Base-by-base conservation (phyloP, 192 early-diverging fungal species). In the Umbelopsis sp. region DNA sequence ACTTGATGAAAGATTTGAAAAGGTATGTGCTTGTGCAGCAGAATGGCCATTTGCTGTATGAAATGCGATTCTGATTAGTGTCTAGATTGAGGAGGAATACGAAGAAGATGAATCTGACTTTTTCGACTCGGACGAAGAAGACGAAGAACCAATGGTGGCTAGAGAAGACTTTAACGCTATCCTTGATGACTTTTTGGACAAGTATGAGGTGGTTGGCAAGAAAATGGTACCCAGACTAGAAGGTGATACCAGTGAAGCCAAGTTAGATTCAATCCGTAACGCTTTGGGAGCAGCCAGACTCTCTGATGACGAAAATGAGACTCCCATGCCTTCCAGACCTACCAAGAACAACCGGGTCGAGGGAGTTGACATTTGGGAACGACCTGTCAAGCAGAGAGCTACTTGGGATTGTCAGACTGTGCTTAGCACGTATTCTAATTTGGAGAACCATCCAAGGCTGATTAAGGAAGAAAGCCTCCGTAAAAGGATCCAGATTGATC, bases 351-450 rank as follows among this genome's bases (percentile, higher is more conserved):
- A 72, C 10, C 72, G 73, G 26, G 66, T 77, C 62, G 81, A 85
- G 49, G 83, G 82, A 9, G 75, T 74, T 17, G 82, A 89, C 12
- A 34, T 74, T 20, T 67, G 43, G 43, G 82, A 86, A 52, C 75
- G 73, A 51, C 80, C 79, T 54, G 71, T 82, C 12, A 83, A 87
- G 45, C 86, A 89, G 69, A 75, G 87, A 34, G 88, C 90, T 50
- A 77, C 77, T 36, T 98, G 97, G 97, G 97, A 98, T 86, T 92
- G 91, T 69, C 91, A 98, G 82, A 91, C 92, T 26, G 90, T 98
- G 25, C 77, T 97, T 38, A 90, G 89, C 44, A 97, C 94, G 3
- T 95, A 96, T 80, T 94, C 95, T 50, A 97, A 96, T 79, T 85
- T 96, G 69, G 96, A 97, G 76, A 97, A 99, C 78, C 93, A 94